Conservation (phyloP, 2,329 filamentous ascomycete species). For the Aspergillus texensis region DNA sequence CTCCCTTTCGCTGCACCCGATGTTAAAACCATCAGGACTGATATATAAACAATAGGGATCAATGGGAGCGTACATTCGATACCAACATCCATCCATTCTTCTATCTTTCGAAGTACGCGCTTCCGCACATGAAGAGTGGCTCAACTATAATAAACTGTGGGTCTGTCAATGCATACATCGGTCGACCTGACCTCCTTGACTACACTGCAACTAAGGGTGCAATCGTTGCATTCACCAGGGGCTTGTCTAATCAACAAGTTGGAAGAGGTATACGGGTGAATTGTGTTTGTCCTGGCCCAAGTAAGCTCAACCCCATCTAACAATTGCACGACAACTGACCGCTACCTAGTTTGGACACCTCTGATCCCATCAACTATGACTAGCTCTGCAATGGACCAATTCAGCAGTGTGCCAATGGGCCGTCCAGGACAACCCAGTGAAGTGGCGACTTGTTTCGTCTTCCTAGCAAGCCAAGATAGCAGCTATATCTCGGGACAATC, state of each 20-base stretch:
- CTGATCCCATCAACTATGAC: conserved; percentile 75
- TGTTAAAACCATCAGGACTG: not conserved
- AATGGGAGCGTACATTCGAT: conserved; percentile 79
- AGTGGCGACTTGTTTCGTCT: conserved; percentile 80
- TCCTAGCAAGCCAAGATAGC: conserved; percentile 74
- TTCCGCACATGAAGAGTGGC: conserved; percentile 75
- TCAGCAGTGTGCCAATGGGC: conserved; percentile 72
- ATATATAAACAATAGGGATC: conserved; percentile 55
- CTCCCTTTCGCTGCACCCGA: not conserved
- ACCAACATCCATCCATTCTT: conserved; percentile 80
- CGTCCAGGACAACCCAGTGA: conserved; percentile 78
- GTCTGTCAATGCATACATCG: conserved; percentile 81
- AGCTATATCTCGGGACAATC: conserved; percentile 73
- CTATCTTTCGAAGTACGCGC: conserved; percentile 75
- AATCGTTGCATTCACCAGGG: conserved; percentile 72
- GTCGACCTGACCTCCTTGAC: conserved; percentile 77
- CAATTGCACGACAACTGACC: conserved; percentile 1
- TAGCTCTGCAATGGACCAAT: conserved; percentile 68
- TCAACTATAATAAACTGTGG: conserved; percentile 83
- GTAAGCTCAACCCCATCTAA: conserved; percentile 30
- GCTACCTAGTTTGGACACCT: conserved; percentile 68
- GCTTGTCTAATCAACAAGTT: conserved; percentile 73
- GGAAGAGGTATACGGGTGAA: conserved; percentile 75
- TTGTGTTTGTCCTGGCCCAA: conserved; percentile 72
- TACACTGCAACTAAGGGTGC: conserved; percentile 72